Conservation (phyloP, 2,329 filamentous ascomycete species). For the Colletotrichum sp. region DNA sequence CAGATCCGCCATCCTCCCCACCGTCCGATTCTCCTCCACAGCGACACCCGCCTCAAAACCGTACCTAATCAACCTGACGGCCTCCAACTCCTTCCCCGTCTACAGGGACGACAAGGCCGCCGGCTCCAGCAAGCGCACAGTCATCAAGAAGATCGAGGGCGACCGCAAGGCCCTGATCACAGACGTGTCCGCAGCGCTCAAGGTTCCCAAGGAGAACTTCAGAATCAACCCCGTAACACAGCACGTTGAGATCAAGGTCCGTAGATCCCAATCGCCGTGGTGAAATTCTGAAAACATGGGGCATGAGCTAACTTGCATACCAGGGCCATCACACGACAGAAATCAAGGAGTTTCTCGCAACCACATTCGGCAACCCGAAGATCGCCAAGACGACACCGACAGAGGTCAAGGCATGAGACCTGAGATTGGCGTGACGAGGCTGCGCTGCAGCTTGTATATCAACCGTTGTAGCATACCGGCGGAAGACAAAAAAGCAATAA, state of each 20-base stretch:
- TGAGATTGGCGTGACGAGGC: not conserved
- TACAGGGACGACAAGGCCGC: slow-evolving; percentile 78
- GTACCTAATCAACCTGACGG: slow-evolving; percentile 77
- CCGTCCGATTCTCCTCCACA: slow-evolving; percentile 17
- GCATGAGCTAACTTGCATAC: not conserved
- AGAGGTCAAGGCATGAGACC: not conserved
- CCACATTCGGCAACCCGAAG: not conserved
- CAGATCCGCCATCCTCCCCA: not conserved
- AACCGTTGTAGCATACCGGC: not conserved
- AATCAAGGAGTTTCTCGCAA: slow-evolving; percentile 5
- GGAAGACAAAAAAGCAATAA: not conserved
- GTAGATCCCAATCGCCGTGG: not conserved
- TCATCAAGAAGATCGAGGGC: slow-evolving; percentile 81
- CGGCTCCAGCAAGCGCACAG: slow-evolving; percentile 76
- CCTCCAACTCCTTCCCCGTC: slow-evolving; percentile 74
- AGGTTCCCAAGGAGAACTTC: slow-evolving; percentile 59
- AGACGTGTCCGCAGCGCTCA: slow-evolving; percentile 66
- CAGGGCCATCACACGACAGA: slow-evolving; percentile 12
- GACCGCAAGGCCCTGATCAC: slow-evolving; percentile 66
- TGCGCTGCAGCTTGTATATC: not conserved
- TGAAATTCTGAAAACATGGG: not conserved
- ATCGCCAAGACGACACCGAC: not conserved
- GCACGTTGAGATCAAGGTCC: slow-evolving; percentile 78
- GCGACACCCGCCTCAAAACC: slow-evolving; percentile 34
- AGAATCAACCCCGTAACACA: slow-evolving; percentile 66